A percentile compares a stretch with the other conserved stretches of the same genome.
Conservation (phyloP, 306 rosid species). For the Cercis canadensis region DNA sequence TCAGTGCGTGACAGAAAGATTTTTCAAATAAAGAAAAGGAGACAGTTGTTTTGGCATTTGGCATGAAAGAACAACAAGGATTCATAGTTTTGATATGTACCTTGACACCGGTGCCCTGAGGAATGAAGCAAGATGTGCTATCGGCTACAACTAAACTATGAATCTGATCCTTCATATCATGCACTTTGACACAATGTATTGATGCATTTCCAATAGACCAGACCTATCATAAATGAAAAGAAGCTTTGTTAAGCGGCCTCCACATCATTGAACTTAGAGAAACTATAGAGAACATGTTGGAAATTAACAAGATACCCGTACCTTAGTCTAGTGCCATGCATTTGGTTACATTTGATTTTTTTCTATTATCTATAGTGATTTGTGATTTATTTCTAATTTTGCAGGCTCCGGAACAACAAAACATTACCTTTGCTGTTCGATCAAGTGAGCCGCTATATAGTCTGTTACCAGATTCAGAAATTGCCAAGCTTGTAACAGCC, state of each 20-base stretch:
- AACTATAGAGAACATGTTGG: too few relatives aligned
- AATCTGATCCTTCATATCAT: slow-evolving; percentile 87
- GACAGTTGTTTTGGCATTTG: too few relatives aligned
- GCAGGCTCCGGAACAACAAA: too few relatives aligned
- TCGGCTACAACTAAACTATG: slow-evolving; percentile 62
- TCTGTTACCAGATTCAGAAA: slow-evolving; percentile 61
- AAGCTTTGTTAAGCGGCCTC: slow-evolving; percentile 23
- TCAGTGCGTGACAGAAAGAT: too few relatives aligned
- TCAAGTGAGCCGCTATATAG: slow-evolving; percentile 92
- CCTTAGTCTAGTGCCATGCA: too few relatives aligned
- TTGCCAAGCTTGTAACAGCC: slow-evolving; percentile 72
- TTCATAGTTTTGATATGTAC: slow-evolving; percentile 40
- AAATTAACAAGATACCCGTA: too few relatives aligned
- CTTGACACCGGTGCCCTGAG: slow-evolving; percentile 83
- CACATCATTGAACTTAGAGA: not conserved
- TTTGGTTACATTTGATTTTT: too few relatives aligned
- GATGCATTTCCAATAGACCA: slow-evolving; percentile 72
- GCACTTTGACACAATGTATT: slow-evolving; percentile 63
- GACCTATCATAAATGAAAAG: slow-evolving; percentile 52
- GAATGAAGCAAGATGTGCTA: slow-evolving; percentile 65
- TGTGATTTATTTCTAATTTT: too few relatives aligned
- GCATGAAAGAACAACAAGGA: not conserved
- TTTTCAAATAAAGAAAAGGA: too few relatives aligned
- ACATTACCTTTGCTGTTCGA: slow-evolving; percentile 68
- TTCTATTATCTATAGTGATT: too few relatives aligned